Percentiles rank a stretch among this genome's conserved stretches.
Conservation (phyloP, 2,329 filamentous ascomycete genomes). For the Dothideomycetes sp. region DNA sequence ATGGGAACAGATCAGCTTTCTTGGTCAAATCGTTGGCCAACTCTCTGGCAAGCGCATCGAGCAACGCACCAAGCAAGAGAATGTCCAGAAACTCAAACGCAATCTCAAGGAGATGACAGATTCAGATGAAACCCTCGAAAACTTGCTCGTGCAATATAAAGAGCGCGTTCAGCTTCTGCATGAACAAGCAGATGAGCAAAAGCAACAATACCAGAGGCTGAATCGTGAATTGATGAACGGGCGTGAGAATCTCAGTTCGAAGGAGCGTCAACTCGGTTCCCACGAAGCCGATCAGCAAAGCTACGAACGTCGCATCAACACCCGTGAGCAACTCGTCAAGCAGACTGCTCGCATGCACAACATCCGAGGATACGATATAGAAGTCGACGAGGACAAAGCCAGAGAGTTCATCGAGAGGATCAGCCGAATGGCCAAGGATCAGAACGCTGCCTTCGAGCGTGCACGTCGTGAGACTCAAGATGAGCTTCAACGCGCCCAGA, state of each 20-base stretch:
- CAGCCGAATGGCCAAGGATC: constrained; percentile 64
- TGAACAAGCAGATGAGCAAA: constrained; percentile 52
- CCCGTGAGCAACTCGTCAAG: constrained; percentile 64
- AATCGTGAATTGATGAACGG: constrained; percentile 39
- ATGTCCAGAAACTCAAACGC: constrained; percentile 58
- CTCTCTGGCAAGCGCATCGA: constrained; percentile 70
- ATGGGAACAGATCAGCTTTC: constrained; percentile 63
- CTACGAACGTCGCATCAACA: constrained; percentile 68
- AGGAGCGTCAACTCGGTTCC: constrained; percentile 59
- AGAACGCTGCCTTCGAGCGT: constrained; percentile 67
- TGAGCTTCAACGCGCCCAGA: constrained; percentile 67
- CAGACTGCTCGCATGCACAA: constrained; percentile 67
- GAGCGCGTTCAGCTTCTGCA: constrained; percentile 57
- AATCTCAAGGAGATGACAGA: constrained; percentile 71
- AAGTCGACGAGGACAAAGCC: constrained; percentile 65
- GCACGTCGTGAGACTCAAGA: constrained; percentile 62
- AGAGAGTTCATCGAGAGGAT: constrained; percentile 70
- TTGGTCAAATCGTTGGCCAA: constrained; percentile 63
- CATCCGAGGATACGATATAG: constrained; percentile 75
- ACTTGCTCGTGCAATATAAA: constrained; percentile 67
- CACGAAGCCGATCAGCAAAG: constrained; percentile 79
- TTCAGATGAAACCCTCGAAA: constrained; percentile 64
- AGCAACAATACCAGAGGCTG: constrained; percentile 57
- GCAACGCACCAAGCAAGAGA: constrained; percentile 59
- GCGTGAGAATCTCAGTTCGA: constrained; percentile 35